phyloP scores from a whole-genome alignment of 371 early-diverging fungal genomes.

The Fennellomyces sp. region DNA sequence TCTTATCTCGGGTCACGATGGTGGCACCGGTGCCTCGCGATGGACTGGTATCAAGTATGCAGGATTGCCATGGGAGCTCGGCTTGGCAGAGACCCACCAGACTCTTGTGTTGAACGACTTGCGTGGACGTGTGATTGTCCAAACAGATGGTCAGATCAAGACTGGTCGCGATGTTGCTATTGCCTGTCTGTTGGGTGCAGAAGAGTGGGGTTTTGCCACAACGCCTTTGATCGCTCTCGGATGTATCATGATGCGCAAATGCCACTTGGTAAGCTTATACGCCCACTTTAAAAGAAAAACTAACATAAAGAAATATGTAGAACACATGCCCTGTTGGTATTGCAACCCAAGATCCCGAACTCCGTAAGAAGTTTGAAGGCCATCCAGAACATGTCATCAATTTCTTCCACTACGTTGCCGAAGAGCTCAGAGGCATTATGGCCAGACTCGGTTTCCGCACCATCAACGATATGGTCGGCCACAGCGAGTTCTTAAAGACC shows the following conservation, averaged over 20 bases:
- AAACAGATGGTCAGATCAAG: constrained; percentile 97
- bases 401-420: constrained; percentile 97
- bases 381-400: constrained; percentile 95
- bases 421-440: constrained; percentile 92
- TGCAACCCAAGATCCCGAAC: constrained; percentile 94
- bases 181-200: constrained; percentile 95
- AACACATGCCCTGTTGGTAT: constrained; percentile 98
- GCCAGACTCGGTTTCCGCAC: constrained; percentile 92
- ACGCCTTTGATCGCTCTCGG: constrained; percentile 96
- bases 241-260: constrained; percentile 94
- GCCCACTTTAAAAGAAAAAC: too few relatives aligned
- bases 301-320: too few relatives aligned
- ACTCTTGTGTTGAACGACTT: constrained; percentile 94
- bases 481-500: constrained; percentile 80
- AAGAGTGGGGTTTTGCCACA: constrained; percentile 98
- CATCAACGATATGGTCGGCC: constrained; percentile 95
- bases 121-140: constrained; percentile 92
- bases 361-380: constrained; percentile 93
- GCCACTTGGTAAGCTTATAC: constrained; percentile 53
- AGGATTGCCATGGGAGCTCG: constrained; percentile 97
- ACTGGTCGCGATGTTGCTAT: constrained; percentile 96
- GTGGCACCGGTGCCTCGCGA: constrained; percentile 97
- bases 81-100: constrained; percentile 96
- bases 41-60: constrained; percentile 98
- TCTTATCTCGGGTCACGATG: constrained; percentile 95